phyloP scores from a whole-genome alignment of 805 yeast genomes.

The Diddensiella transvaalensis region DNA sequence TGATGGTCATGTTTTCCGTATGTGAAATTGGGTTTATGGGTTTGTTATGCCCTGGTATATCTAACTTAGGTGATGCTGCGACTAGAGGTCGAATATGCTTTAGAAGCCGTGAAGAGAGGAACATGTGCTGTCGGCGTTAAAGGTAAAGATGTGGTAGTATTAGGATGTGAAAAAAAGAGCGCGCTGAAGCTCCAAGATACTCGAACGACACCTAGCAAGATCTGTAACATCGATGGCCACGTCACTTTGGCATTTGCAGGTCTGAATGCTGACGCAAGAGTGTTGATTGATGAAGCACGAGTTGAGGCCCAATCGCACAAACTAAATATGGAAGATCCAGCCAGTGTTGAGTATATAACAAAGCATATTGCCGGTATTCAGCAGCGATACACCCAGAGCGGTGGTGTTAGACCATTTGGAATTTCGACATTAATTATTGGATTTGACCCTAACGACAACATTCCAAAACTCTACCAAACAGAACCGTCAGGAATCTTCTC shows the following conservation, averaged over 20 bases:
- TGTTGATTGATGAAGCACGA: constrained; percentile 90
- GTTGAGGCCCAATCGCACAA: constrained; percentile 95
- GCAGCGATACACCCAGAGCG: constrained; percentile 94
- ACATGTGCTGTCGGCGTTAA: constrained; percentile 98
- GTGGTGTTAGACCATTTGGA: constrained; percentile 98
- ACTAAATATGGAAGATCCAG: constrained; percentile 92
- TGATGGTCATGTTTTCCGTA: constrained; percentile 97
- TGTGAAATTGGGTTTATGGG: constrained; percentile 28
- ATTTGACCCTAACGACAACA: constrained; percentile 78
- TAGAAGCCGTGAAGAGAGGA: constrained; percentile 97
- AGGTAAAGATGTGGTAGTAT: constrained; percentile 81
- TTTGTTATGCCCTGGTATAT: too few relatives aligned
- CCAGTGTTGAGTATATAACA: constrained; percentile 84
- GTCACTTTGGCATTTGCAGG: constrained; percentile 94
- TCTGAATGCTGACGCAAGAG: constrained; percentile 95
- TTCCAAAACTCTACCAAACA: constrained; percentile 85
- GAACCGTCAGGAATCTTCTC: constrained; percentile 97
- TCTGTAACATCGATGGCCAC: constrained; percentile 86
- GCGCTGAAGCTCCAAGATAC: constrained; percentile 95
- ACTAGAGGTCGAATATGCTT: constrained; percentile 89
- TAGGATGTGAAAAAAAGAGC: constrained; percentile 96
- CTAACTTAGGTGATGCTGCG: neutral
- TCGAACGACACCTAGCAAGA: constrained; percentile 91
- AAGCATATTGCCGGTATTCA: constrained; percentile 97
- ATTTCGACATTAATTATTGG: constrained; percentile 94